phyloP scores from a whole-genome alignment of 108 stramenopile genomes.

The Stephanodiscus triporus region DNA sequence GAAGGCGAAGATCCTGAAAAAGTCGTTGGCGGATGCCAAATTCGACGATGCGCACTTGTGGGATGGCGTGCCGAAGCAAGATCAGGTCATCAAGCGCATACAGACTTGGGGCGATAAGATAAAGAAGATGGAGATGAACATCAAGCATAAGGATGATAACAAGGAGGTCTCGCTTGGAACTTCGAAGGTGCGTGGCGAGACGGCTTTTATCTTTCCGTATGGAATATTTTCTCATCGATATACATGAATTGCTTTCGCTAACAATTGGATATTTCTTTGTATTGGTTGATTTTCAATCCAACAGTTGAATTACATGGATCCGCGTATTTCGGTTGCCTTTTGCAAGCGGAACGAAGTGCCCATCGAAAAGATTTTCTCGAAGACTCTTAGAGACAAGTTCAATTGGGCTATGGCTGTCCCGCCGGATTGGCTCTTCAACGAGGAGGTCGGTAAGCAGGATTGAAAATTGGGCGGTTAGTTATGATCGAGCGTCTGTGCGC shows the following conservation, averaged over 20 bases:
- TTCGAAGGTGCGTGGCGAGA: conserved; percentile 62
- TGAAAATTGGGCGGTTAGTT: conserved; percentile 7
- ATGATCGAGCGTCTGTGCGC: too few relatives aligned
- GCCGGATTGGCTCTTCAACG: conserved; percentile 94
- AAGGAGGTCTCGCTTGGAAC: conserved; percentile 97
- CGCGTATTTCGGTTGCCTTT: conserved; percentile 98
- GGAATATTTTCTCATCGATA: neutral
- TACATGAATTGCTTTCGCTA: conserved; percentile 8
- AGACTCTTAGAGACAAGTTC: conserved; percentile 97
- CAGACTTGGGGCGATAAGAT: conserved; percentile 89
- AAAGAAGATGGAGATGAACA: conserved; percentile 87
- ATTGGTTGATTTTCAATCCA: neutral
- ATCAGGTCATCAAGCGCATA: conserved; percentile 85
- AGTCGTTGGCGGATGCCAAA: conserved; percentile 69
- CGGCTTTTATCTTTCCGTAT: too few relatives aligned
- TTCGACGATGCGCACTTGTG: conserved; percentile 91
- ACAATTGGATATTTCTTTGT: conserved; percentile 1
- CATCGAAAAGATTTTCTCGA: conserved; percentile 96
- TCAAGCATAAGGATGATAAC: conserved; percentile 98
- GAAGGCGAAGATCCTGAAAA: conserved; percentile 71
- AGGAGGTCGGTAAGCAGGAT: conserved; percentile 65
- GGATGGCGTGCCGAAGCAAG: conserved; percentile 81
- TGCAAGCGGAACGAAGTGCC: conserved; percentile 98
- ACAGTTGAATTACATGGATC: conserved; percentile 99
- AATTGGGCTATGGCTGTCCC: conserved; percentile 99